phyloP scores from a whole-genome alignment of 208 protist genomes.

The Leishmania martiniquensis region DNA sequence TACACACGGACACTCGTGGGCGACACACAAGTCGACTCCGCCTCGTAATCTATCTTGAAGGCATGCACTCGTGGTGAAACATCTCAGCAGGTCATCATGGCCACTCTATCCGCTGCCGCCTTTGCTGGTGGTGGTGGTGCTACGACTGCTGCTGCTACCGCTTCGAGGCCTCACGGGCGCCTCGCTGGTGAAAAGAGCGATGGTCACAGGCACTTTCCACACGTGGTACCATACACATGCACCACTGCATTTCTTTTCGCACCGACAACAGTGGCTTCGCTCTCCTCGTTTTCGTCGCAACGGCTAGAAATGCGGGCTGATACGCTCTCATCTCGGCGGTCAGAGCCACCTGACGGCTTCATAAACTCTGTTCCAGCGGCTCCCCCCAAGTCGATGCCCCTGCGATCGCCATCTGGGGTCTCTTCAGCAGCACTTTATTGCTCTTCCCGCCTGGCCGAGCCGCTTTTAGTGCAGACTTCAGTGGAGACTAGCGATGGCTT shows the following conservation, averaged over 20 bases:
- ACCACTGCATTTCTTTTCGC: slow-evolving; percentile 26
- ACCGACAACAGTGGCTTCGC: not conserved
- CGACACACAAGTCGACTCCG: not conserved
- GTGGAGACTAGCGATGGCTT: not conserved
- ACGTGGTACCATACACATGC: slow-evolving; percentile 19
- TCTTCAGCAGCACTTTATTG: not conserved
- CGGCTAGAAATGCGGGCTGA: not conserved
- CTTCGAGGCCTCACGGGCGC: not conserved
- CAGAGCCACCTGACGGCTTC: not conserved
- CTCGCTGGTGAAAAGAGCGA: not conserved
- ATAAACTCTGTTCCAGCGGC: not conserved
- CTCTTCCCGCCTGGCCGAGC: slow-evolving; percentile 4
- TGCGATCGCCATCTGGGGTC: not conserved
- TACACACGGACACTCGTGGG: not conserved
- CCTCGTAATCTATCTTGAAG: not conserved
- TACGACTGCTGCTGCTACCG: too few species aligned
- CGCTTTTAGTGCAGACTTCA: not conserved
- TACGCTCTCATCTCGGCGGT: not conserved
- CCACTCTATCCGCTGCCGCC: not conserved
- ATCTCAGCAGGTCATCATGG: not conserved
- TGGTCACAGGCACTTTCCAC: not conserved
- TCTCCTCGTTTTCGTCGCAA: not conserved
- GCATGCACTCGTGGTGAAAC: not conserved
- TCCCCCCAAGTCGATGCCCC: not conserved
- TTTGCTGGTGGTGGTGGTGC: not conserved